These are phyloP conservation scores for Saccharomycopsis phalli DNA, from an alignment of 1,139 yeast genomes.

Conservation along the genomic window DNA sequence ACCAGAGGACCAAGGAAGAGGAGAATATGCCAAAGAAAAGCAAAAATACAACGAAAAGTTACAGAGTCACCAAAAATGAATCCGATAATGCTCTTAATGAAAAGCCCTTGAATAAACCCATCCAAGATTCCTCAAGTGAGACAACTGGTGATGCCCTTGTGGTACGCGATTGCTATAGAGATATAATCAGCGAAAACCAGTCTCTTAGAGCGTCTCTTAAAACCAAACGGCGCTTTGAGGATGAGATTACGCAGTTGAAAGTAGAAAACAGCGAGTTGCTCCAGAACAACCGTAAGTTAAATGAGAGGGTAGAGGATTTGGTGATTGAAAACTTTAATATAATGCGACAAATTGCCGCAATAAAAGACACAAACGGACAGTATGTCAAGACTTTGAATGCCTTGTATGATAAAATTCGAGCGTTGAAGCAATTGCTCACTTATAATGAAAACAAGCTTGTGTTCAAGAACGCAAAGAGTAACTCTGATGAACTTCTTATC, in stretches of 20 bases:
- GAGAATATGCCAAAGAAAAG: not conserved
- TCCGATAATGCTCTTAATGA: not conserved
- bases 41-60: too few species aligned
- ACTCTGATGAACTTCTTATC: too few species aligned
- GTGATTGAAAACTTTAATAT: not conserved
- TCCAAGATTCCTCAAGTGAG: not conserved
- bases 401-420: conserved; percentile 15
- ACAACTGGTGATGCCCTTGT: not conserved
- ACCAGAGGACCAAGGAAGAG: not conserved
- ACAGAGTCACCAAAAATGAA: too few species aligned
- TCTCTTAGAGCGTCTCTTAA: too few species aligned
- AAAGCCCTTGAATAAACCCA: not conserved
- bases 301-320: not conserved
- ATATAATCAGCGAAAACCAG: too few species aligned
- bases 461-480: conserved; percentile 2
- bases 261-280: not conserved
- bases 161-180: too few species aligned
- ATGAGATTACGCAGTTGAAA: not conserved
- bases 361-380: conserved; percentile 8
- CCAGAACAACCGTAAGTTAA: not conserved
- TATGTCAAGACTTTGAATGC: conserved; percentile 12
- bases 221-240: conserved; percentile 1
- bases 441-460: conserved; percentile 13
- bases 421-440: conserved; percentile 7
- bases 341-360: not conserved